phyloP scores from a whole-genome alignment of 495 filamentous ascomycete genomes.

The Hamigera avellanea region DNA sequence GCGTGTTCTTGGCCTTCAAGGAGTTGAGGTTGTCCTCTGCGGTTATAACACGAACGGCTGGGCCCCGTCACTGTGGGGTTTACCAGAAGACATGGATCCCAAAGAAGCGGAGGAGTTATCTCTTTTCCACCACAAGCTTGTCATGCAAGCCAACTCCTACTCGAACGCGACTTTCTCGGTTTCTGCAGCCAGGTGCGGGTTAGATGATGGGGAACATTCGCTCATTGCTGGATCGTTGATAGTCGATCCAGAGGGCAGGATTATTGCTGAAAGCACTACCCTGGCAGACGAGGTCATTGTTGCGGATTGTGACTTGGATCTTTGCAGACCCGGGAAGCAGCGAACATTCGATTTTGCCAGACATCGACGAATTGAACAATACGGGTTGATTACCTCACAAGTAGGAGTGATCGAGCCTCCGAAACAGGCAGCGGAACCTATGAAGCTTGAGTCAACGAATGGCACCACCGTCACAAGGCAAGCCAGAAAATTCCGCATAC shows the following conservation, averaged over 20 bases:
- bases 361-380: slow-evolving; percentile 35
- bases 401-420: slow-evolving; percentile 35
- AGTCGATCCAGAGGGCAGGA: slow-evolving; percentile 34
- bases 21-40: slow-evolving; percentile 33
- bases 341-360: slow-evolving; percentile 35
- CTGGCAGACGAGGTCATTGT: slow-evolving; percentile 35
- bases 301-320: slow-evolving; percentile 31
- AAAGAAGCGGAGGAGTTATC: slow-evolving; percentile 28
- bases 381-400: slow-evolving; percentile 24
- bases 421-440: slow-evolving; percentile 1
- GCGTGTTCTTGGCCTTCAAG: slow-evolving; percentile 33
- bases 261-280: slow-evolving; percentile 30
- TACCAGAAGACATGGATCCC: slow-evolving; percentile 22
- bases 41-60: slow-evolving; percentile 38
- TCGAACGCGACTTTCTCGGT: slow-evolving; percentile 38
- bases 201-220: slow-evolving; percentile 33
- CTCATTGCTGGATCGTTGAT: slow-evolving; percentile 39
- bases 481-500: not conserved
- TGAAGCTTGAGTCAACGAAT: not conserved
- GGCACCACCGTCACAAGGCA: slow-evolving; percentile 1
- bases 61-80: slow-evolving; percentile 31
- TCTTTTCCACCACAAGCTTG: slow-evolving; percentile 33
- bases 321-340: slow-evolving; percentile 31
- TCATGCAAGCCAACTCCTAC: slow-evolving; percentile 33
- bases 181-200: slow-evolving; percentile 27